Conservation (phyloP, 768 basidiomycete species). For the Rhodotorula graminis region DNA sequence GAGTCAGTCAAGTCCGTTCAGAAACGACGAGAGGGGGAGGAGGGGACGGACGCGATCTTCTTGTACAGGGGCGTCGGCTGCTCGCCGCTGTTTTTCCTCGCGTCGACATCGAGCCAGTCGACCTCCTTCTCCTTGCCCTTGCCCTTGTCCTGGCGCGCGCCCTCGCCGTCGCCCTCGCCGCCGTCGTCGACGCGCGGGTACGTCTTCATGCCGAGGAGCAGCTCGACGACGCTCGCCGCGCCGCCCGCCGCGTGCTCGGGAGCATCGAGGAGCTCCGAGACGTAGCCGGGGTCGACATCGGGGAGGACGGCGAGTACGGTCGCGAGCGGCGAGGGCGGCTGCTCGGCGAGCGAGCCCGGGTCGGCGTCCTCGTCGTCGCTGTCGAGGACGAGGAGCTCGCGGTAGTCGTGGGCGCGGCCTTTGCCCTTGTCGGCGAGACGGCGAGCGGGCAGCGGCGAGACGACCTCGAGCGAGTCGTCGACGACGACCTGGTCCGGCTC, state of each 20-base stretch:
- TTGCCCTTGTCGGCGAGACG: background rate
- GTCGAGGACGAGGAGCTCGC: background rate
- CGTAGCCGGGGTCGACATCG: constrained; percentile 21
- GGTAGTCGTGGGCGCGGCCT: background rate
- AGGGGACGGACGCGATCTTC: constrained; percentile 13
- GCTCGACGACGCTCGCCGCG: constrained; percentile 3
- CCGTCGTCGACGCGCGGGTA: constrained; percentile 14
- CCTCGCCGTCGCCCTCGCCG: too few species aligned
- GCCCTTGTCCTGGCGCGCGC: too few species aligned
- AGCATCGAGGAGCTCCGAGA: background rate
- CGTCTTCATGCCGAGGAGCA: background rate
- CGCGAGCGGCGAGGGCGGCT: constrained; percentile 1
- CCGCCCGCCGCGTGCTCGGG: background rate
- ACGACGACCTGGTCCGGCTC: background rate
- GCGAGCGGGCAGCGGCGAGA: background rate
- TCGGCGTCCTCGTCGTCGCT: background rate
- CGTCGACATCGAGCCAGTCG: constrained; percentile 13
- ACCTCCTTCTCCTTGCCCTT: background rate
- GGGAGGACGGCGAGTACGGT: constrained; percentile 23
- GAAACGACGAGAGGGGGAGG: background rate
- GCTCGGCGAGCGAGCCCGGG: too few species aligned
- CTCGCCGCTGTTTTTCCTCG: constrained; percentile 2
- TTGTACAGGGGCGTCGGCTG: constrained; percentile 2
- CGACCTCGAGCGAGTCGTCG: background rate
- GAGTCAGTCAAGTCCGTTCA: background rate